Base-by-base conservation (phyloP, 2,329 filamentous ascomycete genomes). In the Aspergillus sp. region DNA sequence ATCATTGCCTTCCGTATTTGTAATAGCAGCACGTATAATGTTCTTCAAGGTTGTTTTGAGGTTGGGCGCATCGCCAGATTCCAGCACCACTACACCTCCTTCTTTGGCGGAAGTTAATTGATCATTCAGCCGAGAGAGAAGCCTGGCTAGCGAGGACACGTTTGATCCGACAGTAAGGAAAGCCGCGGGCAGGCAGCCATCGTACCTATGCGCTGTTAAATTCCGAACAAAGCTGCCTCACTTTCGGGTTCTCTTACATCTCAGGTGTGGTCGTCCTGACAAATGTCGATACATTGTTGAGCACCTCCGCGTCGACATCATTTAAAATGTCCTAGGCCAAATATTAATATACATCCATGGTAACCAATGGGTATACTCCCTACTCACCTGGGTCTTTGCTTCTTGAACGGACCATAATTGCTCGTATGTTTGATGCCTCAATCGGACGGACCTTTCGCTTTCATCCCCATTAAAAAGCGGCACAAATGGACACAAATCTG, bases 21-120 rank as follows among this genome's bases (percentile, higher is more conserved):
- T 72, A 20, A 79, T 72, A 4, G 73, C 73, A 41, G 66, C 64
- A 60, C 77, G 73, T 48, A 80, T 80, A 34, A 80, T 74, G 54
- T 74, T 77, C 59, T 79, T 80, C 61, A 81, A 59, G 8, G 73
- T 72, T 33, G 72, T 76, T 57, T 80, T 80, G 30, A 80, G 62
- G 61, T 78, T 81, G 8, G 74, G 69, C 20, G 75, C 73, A 64
- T 80, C 75, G 12, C 72, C 75, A 13, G 78, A 77, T 63, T 77
- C 76, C 19, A 81, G 64, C 13, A 71, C 65, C 39, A 80, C 66
- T 19, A 79, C 68, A 37, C 71, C 69, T 9, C 73, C 75, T 55
- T 70, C 68, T 39, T 65, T 60, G 8, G 68, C 59, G 15, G 65
- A 60, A 22, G 63, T 68, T 52, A 77, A 63, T 61, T 69, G 68